Conservation (phyloP, 2,329 filamentous ascomycete species). For the Phialemonium atrogriseum region DNA sequence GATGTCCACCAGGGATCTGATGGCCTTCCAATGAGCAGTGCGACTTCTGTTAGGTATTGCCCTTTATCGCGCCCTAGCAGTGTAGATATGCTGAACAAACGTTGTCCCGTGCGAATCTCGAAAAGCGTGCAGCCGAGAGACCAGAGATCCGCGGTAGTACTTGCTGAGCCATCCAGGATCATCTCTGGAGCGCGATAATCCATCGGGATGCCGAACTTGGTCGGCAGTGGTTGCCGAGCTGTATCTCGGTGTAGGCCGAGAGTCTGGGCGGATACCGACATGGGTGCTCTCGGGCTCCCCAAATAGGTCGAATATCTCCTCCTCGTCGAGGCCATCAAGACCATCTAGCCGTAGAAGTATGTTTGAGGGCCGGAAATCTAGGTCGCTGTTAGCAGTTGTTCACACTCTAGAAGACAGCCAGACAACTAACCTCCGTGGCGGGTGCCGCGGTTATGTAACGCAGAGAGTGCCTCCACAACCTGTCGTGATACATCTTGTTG, state of each 20-base stretch:
- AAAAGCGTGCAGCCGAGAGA: neutral
- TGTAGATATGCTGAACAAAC: conserved; percentile 1
- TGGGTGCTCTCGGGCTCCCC: neutral
- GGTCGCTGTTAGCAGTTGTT: neutral
- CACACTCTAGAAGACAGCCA: neutral
- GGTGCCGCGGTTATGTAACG: neutral
- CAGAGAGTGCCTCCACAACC: neutral
- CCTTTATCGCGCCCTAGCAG: neutral
- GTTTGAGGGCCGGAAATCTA: neutral
- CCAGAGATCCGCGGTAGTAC: neutral
- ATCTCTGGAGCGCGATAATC: conserved; percentile 1
- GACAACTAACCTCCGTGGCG: neutral
- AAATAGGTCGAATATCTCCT: neutral
- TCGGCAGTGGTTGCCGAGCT: neutral
- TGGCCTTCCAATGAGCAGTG: neutral
- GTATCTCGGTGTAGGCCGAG: neutral
- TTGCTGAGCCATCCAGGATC: neutral
- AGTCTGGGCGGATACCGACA: neutral
- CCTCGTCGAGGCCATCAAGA: conserved; percentile 1
- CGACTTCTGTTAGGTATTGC: neutral
- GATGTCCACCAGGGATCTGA: conserved; percentile 1
- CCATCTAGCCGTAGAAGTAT: neutral
- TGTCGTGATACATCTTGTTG: neutral
- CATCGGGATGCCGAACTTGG: neutral
- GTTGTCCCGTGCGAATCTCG: neutral